phyloP scores from a whole-genome alignment of 2,329 filamentous ascomycete species.

The Aspergillus sp. region DNA sequence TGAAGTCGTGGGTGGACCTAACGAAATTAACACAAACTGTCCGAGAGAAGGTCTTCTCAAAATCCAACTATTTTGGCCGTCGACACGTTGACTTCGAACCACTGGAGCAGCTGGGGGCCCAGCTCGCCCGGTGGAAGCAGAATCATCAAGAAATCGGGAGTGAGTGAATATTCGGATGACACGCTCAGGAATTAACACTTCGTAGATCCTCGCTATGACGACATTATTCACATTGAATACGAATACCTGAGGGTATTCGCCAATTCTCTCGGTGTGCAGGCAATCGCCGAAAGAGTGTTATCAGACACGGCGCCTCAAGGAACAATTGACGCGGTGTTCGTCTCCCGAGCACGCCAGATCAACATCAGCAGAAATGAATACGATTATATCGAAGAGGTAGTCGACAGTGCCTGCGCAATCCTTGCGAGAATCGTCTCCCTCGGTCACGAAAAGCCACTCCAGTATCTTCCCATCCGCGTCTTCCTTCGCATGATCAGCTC shows the following conservation, averaged over 20 bases:
- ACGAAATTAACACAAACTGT: conserved; percentile 33
- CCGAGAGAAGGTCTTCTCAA: conserved; percentile 38
- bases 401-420: conserved; percentile 38
- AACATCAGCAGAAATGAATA: conserved; percentile 26
- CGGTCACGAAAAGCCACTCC: conserved; percentile 32
- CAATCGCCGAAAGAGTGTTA: conserved; percentile 37
- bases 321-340: conserved; percentile 6
- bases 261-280: conserved; percentile 38
- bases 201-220: conserved; percentile 16
- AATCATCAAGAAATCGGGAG: not conserved
- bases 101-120: conserved; percentile 6
- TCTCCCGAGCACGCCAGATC: conserved; percentile 5
- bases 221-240: conserved; percentile 41
- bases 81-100: conserved; percentile 8
- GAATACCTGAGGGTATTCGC: conserved; percentile 25
- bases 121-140: conserved; percentile 6
- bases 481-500: conserved; percentile 42
- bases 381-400: conserved; percentile 41
- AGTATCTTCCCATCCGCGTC: conserved; percentile 39
- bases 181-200: conserved; percentile 2
- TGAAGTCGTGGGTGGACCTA: conserved; percentile 34
- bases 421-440: conserved; percentile 29
- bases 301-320: conserved; percentile 8
- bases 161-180: not conserved
- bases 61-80: conserved; percentile 32